Base-by-base conservation (phyloP, 768 basidiomycete genomes). In the Xanthoconium purpureum region DNA sequence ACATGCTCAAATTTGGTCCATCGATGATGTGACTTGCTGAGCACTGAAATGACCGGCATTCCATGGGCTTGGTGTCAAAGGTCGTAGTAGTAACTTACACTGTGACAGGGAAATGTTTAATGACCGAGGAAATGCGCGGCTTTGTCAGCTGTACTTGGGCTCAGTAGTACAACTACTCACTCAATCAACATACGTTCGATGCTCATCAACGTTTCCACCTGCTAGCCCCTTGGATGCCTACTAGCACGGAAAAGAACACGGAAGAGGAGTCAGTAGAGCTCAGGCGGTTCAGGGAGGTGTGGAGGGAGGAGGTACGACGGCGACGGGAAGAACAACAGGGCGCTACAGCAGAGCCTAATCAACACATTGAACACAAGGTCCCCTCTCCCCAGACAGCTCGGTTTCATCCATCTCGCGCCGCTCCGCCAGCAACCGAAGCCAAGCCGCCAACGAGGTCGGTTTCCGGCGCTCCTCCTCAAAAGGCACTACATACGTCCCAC, bases 271-370 rank as follows among this genome's bases (percentile, higher is more conserved):
- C 82, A 0, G 74, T 77, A 6, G 90, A 91, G 63, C 83, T 93
- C 59, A 79, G 75, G 10, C 71, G 72, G 43, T 93, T 93, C 71
- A 80, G 91, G 71, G 80, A 82, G 56, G 79, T 80, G 75, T 93
- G 91, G 91, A 80, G 80, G 63, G 77, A 75, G 30, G 89, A 91
- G 68, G 78, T 91, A 15, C 65, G 69, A 47, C 75, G 71, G 58
- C 74, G 71, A 42, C 57, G 37, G 29, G 63, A 50, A 54, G 63
- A 62, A 29, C 62, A 52, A 12, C 57, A 59, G 7, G 43, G 17
- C 20, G 42, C 54, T 53, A 30, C 60, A 51, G 40, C 50, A 18
- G 35, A 45, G 44, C 35, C 32, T 33, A 43, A n/a, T 38, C 55
- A 53, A 24, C 46, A 32, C 20, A 50, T 33, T 11, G 24, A 53